A percentile compares a stretch with the other conserved stretches of the same genome.
Conservation (phyloP, 257 asterid species). For the Solanum piurae region DNA sequence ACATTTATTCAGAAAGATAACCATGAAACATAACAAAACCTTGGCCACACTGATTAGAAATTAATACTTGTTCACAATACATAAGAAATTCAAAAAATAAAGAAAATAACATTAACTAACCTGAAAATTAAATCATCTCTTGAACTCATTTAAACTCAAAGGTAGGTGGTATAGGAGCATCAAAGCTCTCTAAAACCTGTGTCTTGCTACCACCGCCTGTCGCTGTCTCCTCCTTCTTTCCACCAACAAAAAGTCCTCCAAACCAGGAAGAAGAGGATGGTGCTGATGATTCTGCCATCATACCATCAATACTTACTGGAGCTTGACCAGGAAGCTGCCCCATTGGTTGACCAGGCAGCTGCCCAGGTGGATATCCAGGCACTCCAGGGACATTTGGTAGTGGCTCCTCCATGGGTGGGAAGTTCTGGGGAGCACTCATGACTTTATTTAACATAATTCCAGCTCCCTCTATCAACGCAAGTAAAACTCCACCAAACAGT, state of each 20-base stretch:
- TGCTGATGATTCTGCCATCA: conserved; percentile 13
- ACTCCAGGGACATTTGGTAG: conserved; percentile 34
- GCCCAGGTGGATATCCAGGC: conserved; percentile 31
- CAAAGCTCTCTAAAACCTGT: conserved; percentile 87
- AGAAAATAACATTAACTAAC: not conserved
- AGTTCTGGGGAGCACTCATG: conserved; percentile 11
- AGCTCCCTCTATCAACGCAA: conserved; percentile 27
- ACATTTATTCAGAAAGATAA: not conserved
- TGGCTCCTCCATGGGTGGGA: conserved; percentile 62
- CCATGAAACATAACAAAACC: not conserved
- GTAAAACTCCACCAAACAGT: conserved; percentile 17
- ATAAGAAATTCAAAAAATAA: not conserved
- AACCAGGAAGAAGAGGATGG: conserved; percentile 51
- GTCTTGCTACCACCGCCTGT: conserved; percentile 59
- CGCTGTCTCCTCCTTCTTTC: conserved; percentile 33
- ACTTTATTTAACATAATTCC: conserved; percentile 20
- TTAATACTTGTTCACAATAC: not conserved
- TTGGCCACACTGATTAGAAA: not conserved
- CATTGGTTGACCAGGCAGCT: conserved; percentile 41
- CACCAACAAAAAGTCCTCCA: conserved; percentile 68
- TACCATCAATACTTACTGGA: conserved; percentile 36
- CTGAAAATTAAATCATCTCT: not conserved
- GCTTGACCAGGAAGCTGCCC: conserved; percentile 63
- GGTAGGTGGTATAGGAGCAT: conserved; percentile 81
- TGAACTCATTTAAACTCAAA: conserved; percentile 65